Percentiles rank a stretch among this genome's conserved stretches.
Conservation (phyloP, 192 early-diverging fungal genomes). For the Backusella luteola region DNA sequence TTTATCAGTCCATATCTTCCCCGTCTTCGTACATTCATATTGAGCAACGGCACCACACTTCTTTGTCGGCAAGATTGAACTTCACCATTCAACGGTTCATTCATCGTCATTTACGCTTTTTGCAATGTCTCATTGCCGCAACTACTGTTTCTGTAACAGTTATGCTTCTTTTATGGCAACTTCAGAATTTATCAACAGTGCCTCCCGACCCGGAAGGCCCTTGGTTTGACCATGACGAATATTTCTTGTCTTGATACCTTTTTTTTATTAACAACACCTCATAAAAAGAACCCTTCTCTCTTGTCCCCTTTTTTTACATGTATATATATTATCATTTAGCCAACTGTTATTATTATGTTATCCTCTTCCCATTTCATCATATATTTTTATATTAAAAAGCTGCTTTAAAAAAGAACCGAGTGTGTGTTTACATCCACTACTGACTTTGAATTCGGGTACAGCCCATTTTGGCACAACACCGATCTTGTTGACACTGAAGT, state of each 20-base stretch:
- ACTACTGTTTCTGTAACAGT: slow-evolving; percentile 27
- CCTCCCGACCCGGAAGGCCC: slow-evolving; percentile 15
- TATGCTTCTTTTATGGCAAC: slow-evolving; percentile 31
- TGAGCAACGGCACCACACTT: neutral
- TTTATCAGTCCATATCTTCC: slow-evolving; percentile 13
- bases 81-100: slow-evolving; percentile 7
- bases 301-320: neutral
- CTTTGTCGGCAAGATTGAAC: neutral
- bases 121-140: slow-evolving; percentile 22
- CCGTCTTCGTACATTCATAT: neutral
- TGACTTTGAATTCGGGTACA: neutral
- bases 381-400: neutral
- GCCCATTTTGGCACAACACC: too few relatives aligned
- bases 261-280: neutral
- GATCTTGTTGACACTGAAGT: too few relatives aligned
- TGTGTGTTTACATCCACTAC: neutral
- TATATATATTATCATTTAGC: neutral
- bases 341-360: neutral
- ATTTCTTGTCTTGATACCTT: neutral
- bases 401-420: neutral
- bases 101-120: slow-evolving; percentile 17
- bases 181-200: slow-evolving; percentile 22
- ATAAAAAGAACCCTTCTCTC: neutral
- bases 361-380: neutral
- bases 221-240: slow-evolving; percentile 18